Base-by-base conservation (phyloP, 1,284 basidiomycete species). In the Coniophora puteana region DNA sequence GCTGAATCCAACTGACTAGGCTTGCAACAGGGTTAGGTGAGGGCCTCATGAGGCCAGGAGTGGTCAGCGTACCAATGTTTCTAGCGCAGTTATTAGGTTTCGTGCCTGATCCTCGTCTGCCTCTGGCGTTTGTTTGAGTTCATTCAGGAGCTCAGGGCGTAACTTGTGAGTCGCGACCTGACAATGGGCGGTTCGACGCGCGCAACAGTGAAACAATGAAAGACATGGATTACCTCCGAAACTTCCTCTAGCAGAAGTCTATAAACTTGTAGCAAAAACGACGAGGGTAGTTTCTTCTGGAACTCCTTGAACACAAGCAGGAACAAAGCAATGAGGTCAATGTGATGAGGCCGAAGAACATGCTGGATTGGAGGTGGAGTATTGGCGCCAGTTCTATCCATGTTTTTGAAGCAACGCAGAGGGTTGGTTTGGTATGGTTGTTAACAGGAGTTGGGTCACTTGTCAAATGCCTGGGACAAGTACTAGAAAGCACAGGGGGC, bases 311-410 rank as follows among this genome's bases (percentile, higher is more conserved):
- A 83, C 2, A 73, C 62, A 10, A 81, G 63, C 44, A 77, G 63
- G 27, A 88, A 66, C 26, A 88, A 64, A 28, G 73, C 72, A 22
- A 89, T 63, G 12, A 89, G 62, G 36, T 72, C 72, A 32, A 90
- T 65, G 55, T 90, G 87, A 52, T 90, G 87, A 3, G 87, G 84
- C 42, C 78, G 71, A 23, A 86, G 67, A 38, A 76, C 67, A 59
- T 84, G 79, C 40, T 76, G 72, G 5, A 73, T 72, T 1, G 80
- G 76, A 3, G 79, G 78, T 40, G 73, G 74, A 14, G 62, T 62
- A 5, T 31, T 31, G 14, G 29, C 14, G 8, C 29, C 14, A 31
- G 14, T 31, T 63, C 55, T 53, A 57, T 39, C 59, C 55, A 43
- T 41, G 25, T 30, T 43, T 43, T 42, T 20, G 29, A 34, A 12